phyloP scores from a whole-genome alignment of 2,329 filamentous ascomycete genomes.

The Shiraia bambusicola region DNA sequence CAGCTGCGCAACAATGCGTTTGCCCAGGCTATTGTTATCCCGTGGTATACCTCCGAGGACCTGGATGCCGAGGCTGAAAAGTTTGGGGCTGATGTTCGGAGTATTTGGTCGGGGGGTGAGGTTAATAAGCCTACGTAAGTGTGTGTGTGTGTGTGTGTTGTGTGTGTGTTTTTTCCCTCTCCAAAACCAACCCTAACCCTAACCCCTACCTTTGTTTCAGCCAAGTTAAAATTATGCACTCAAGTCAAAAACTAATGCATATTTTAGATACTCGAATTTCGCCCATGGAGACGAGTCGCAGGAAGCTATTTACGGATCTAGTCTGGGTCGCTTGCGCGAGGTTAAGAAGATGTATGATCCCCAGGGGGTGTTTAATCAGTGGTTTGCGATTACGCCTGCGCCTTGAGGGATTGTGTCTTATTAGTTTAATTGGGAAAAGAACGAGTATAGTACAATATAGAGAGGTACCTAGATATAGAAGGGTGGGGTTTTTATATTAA shows the following conservation, averaged over 20 bases:
- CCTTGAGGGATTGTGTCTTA: too few species aligned
- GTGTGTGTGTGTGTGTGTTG: background rate
- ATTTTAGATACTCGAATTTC: constrained; percentile 35
- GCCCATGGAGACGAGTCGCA: constrained; percentile 28
- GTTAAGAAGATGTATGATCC: constrained; percentile 34
- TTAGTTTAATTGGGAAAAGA: too few species aligned
- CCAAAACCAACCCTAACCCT: too few species aligned
- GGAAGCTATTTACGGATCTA: constrained; percentile 26
- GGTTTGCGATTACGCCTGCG: constrained; percentile 28
- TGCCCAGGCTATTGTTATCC: constrained; percentile 43
- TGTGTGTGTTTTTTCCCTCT: background rate
- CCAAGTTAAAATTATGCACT: too few species aligned
- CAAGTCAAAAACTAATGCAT: too few species aligned
- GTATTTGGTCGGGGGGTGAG: constrained; percentile 26
- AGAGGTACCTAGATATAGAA: too few species aligned
- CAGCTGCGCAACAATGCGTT: constrained; percentile 33
- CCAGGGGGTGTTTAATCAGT: constrained; percentile 24
- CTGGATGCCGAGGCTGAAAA: constrained; percentile 40
- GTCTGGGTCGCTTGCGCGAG: constrained; percentile 16
- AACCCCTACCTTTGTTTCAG: too few species aligned
- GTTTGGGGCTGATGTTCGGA: constrained; percentile 38
- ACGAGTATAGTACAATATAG: too few species aligned
- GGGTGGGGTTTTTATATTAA: too few species aligned
- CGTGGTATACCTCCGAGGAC: constrained; percentile 43
- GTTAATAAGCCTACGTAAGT: constrained; percentile 24